Evolutionary conservation across 2,329 filamentous ascomycete genomes (phyloP).

Genomic region (Nannizzia gypsea): DNA sequence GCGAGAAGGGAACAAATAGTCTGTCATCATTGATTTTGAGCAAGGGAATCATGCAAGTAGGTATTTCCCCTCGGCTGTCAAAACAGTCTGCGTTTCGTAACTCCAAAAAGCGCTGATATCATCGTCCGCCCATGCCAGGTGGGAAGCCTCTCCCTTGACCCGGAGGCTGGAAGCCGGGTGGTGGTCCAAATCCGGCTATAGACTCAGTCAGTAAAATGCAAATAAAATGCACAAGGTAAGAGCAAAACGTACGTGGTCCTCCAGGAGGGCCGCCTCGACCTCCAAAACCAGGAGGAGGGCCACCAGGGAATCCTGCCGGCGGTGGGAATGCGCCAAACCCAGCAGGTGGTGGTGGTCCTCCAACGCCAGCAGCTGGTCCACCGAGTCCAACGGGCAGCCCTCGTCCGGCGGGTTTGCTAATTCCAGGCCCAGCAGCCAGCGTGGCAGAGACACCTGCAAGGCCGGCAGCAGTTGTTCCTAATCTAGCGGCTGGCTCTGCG

Average conservation of each 20-base stretch:
- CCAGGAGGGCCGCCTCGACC: conserved; percentile 32
- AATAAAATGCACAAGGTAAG: conserved; percentile 9
- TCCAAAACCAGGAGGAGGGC: conserved; percentile 40
- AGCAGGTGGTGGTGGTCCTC: conserved; percentile 57
- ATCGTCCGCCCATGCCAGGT: conserved; percentile 39
- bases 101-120: conserved; percentile 14
- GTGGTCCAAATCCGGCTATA: conserved; percentile 47
- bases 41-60: not conserved
- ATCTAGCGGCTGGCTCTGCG: conserved; percentile 77
- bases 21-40: not conserved
- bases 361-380: conserved; percentile 80
- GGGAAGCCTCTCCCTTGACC: conserved; percentile 41
- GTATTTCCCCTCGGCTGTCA: not conserved
- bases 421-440: conserved; percentile 72
- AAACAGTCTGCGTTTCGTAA: not conserved
- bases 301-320: conserved; percentile 42
- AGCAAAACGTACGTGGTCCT: conserved; percentile 39
- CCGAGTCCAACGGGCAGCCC: conserved; percentile 73
- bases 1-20: not conserved
- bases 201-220: conserved; percentile 31
- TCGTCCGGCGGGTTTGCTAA: conserved; percentile 80
- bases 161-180: conserved; percentile 63
- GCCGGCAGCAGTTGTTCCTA: conserved; percentile 63
- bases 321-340: conserved; percentile 40
- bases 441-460: conserved; percentile 50